Evolutionary conservation across 169 alveolate species (phyloP).

Genomic region (Eimeria sp.): DNA sequence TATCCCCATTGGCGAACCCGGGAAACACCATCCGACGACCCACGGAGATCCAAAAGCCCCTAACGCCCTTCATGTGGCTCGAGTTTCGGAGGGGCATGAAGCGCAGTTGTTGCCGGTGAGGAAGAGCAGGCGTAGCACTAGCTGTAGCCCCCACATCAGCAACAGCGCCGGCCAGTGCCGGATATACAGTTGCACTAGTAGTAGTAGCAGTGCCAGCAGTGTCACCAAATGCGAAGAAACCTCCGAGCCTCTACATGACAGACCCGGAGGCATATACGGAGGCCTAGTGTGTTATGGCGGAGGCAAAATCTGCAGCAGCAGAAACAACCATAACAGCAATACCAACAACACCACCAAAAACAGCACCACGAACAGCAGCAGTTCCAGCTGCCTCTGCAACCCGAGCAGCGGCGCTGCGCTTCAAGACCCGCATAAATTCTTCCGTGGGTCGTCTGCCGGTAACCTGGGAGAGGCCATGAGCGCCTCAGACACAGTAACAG

Average conservation of each 20-base stretch:
- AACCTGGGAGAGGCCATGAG: not conserved
- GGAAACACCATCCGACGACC: not conserved
- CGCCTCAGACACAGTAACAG: not conserved
- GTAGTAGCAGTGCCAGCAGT: slow-evolving; percentile 19
- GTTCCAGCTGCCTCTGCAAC: not conserved
- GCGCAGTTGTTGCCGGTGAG: not conserved
- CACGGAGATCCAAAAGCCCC: not conserved
- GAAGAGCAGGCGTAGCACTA: not conserved
- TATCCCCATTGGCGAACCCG: not conserved
- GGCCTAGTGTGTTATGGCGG: not conserved
- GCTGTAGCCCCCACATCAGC: not conserved
- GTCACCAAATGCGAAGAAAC: not conserved
- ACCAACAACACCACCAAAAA: not conserved
- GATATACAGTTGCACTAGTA: not conserved
- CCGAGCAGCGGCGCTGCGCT: not conserved
- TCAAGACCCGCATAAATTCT: not conserved
- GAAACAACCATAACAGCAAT: not conserved
- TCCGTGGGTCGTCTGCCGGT: not conserved
- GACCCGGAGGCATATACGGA: not conserved
- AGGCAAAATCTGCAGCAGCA: slow-evolving; percentile 3
- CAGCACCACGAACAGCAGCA: not conserved
- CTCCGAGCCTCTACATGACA: not conserved
- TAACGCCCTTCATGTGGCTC: not conserved
- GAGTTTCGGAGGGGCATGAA: not conserved
- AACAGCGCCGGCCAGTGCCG: not conserved